Evolutionary conservation across 2,329 filamentous ascomycete genomes (phyloP).

Genomic region (Fusarium sp.): DNA sequence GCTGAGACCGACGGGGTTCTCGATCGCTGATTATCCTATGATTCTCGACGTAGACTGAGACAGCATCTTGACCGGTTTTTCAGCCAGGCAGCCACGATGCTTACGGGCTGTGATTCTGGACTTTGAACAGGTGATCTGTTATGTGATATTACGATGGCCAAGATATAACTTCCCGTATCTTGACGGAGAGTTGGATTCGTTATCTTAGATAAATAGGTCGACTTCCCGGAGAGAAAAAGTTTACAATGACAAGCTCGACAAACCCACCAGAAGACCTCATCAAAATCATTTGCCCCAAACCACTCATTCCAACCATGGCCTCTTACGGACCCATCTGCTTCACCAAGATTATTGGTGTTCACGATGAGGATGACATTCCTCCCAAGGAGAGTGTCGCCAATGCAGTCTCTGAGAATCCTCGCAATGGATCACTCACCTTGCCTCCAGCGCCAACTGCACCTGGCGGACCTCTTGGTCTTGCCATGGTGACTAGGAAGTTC

Average conservation of each 20-base stretch:
- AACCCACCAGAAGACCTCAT: neutral
- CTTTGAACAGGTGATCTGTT: neutral
- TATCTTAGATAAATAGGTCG: neutral
- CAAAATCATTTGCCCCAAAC: neutral
- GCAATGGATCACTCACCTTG: neutral
- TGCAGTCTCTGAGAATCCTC: neutral
- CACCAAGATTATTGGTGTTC: neutral
- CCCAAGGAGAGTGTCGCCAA: neutral
- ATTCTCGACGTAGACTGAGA: neutral
- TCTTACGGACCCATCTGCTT: neutral
- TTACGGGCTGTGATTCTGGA: neutral
- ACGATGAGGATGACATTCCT: neutral
- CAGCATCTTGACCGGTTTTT: neutral
- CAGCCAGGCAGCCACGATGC: neutral
- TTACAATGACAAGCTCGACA: neutral
- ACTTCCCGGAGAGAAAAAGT: neutral
- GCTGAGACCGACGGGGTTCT: neutral
- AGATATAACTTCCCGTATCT: neutral
- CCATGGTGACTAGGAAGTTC: neutral
- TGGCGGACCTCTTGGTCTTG: conserved; percentile 1
- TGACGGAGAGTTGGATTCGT: neutral
- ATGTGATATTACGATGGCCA: neutral
- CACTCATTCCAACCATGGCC: neutral
- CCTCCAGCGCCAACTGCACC: neutral
- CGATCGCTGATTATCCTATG: neutral